Evolutionary conservation across 2,329 filamentous ascomycete species (phyloP).

Genomic region (Trichophyton benhamiae): DNA sequence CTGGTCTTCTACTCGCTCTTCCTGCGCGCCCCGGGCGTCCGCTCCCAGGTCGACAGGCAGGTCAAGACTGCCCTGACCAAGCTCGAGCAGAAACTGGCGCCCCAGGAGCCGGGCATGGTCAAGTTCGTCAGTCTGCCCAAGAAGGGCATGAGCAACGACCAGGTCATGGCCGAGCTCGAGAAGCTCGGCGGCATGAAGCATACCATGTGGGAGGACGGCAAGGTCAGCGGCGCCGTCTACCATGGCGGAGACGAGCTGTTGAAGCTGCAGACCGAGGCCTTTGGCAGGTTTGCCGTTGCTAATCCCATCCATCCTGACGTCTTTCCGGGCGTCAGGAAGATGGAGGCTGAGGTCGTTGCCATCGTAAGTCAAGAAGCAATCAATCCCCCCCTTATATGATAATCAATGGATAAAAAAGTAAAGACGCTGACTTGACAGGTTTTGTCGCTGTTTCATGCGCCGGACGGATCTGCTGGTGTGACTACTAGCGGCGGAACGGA

Average conservation of each 20-base stretch:
- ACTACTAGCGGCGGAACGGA: slow-evolving; percentile 90
- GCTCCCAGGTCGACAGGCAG: slow-evolving; percentile 72
- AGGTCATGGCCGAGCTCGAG: slow-evolving; percentile 66
- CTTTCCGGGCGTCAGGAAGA: slow-evolving; percentile 94
- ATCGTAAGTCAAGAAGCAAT: slow-evolving; percentile 50
- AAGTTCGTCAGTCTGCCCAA: slow-evolving; percentile 67
- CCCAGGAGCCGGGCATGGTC: slow-evolving; percentile 55
- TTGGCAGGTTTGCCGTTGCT: slow-evolving; percentile 83
- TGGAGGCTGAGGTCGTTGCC: slow-evolving; percentile 95
- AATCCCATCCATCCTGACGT: slow-evolving; percentile 98
- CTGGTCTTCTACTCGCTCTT: slow-evolving; percentile 74
- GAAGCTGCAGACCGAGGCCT: slow-evolving; percentile 80
- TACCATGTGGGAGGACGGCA: slow-evolving; percentile 91
- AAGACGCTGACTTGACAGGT: slow-evolving; percentile 29
- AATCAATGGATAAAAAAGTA: no score
- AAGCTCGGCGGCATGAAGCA: slow-evolving; percentile 77
- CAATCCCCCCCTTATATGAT: no score
- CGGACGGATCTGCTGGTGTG: slow-evolving; percentile 71
- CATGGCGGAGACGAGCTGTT: slow-evolving; percentile 77
- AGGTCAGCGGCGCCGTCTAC: slow-evolving; percentile 89
- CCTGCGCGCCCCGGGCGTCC: slow-evolving; percentile 73
- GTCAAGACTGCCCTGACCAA: slow-evolving; percentile 68
- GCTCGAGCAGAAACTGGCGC: slow-evolving; percentile 71
- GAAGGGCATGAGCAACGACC: slow-evolving; percentile 69
- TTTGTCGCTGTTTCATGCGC: slow-evolving; percentile 76